Base-by-base conservation (phyloP, 306 rosid genomes). In the Quercus gilva region DNA sequence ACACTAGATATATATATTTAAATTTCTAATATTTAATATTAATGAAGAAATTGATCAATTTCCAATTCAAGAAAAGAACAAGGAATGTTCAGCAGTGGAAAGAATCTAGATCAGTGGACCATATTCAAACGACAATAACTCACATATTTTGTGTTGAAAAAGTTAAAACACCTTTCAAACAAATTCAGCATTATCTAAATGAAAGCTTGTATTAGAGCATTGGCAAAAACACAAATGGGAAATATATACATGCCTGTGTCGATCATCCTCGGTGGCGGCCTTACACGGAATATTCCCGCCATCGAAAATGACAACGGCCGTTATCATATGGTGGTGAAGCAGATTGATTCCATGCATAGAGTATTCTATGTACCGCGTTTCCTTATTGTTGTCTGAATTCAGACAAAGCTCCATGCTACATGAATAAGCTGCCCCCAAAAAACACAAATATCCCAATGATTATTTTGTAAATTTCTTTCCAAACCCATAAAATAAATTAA, bases 351-450 rank as follows among this genome's bases (percentile, higher is more conserved):
- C 60, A 59, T 88, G 87, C 92, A 94, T 91, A 81, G 87, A 92
- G 77, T 92, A 94, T 23, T 94, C 97, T 70, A 92, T 79, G 69
- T 92, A 94, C 28, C 92, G 84, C 78, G 78, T 75, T 74, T 90
- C 91, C 88, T 67, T 92, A 70, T 81, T 91, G 55, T 89, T 65
- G 59, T 88, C 81, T 21, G 91, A 87, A 79, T 91, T 80, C 7
- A 91, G 80, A 85, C 97, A 91, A 57, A 91, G 91, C 84, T 92
- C 99, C 98, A 91, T 87, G 75, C 99, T 92, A 81, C 97, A 94
- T 10, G 97, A 92, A 92, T 94, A 92, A 68, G 97, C 97, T 94
- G 93, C 14, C 29, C 26, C 41, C 20, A 58, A 72, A 49, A 63
- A 63, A 29, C 6, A 68, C 51, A 57, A 57, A 31, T 31, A 31